Base-by-base conservation (phyloP, 768 basidiomycete species). In the Pisolithus sp. region DNA sequence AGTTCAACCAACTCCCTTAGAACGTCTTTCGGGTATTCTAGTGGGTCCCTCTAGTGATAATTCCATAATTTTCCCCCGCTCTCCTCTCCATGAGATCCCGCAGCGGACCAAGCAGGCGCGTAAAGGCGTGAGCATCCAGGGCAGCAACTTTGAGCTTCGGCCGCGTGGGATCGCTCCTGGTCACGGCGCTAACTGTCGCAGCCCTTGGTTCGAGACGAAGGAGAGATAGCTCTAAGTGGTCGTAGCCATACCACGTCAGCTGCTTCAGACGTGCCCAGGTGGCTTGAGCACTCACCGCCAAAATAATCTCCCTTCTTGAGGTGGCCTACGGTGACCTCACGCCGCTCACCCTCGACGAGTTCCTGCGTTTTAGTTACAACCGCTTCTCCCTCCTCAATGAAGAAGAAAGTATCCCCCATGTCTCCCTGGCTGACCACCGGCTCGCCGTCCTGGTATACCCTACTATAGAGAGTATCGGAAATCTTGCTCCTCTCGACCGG, bases 321-420 rank as follows among this genome's bases (percentile, higher is more conserved):
- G 50, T 73, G 80, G 5, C 86, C 87, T 10, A 98, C 89, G 13
- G 78, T 71, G 46, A 89, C 77, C 60, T 89, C 84, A 24, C 74
- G 76, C 65, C 71, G 64, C 43, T 80, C 75, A 0, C 80, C 85
- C 43, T 79, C 77, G 17, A 80, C 83, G 37, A 68, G 73, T 52
- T 75, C 73, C 52, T 83, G 81, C 42, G 73, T 72, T 72, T 96
- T 94, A 42, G 88, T 87, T 0, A 91, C 93, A 45, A 83, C 74
- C 2, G 95, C 95, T 58, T 89, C 83, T 17, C 95, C 95, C 60
- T 91, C 91, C 66, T 98, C 96, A 30, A 99, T 83, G 56, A 99
- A 93, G 76, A 93, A 99, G 73, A 98, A 98, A 36, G 91, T 93
- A 62, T 95, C 92, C 7, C 96, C 95, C 72, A 90, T 83, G 57